Conservation (phyloP, 1,284 basidiomycete species). For the Amylostereum chailletii region DNA sequence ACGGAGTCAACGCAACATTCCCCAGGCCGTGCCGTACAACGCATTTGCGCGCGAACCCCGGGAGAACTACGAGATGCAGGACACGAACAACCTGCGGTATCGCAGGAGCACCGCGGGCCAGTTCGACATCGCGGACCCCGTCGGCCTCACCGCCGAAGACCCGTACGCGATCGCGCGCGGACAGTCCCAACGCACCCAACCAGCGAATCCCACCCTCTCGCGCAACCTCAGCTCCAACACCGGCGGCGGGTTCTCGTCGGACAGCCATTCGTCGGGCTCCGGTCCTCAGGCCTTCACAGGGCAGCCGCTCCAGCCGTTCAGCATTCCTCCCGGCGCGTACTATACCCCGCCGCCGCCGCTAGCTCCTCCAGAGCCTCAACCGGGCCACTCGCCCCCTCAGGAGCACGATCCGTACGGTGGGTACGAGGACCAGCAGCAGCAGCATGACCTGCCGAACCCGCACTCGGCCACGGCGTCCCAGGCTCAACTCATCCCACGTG, state of each 20-base stretch:
- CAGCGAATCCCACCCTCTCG: conserved; percentile 8
- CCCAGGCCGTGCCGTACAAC: conserved; percentile 22
- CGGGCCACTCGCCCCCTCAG: conserved; percentile 6
- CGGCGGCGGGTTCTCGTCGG: conserved; percentile 6
- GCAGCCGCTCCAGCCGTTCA: neutral
- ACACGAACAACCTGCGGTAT: conserved; percentile 4
- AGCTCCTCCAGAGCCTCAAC: neutral
- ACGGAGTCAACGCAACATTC: conserved; percentile 14
- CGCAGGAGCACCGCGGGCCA: conserved; percentile 1
- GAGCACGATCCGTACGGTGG: conserved; percentile 12
- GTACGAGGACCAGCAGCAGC: conserved; percentile 2
- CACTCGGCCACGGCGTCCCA: conserved; percentile 6
- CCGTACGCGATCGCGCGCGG: conserved; percentile 13
- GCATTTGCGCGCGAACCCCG: conserved; percentile 20
- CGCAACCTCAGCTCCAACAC: conserved; percentile 9
- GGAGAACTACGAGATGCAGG: conserved; percentile 13
- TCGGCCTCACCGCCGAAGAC: conserved; percentile 11
- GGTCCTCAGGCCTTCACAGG: conserved; percentile 1
- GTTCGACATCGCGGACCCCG: conserved; percentile 16
- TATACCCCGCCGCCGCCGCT: neutral
- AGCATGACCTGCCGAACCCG: conserved; percentile 6
- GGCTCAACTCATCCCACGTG: neutral
- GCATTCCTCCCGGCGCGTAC: conserved; percentile 2
- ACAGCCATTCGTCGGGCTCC: conserved; percentile 1
- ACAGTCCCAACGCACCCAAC: neutral